Evolutionary conservation across 2,329 filamentous ascomycete genomes (phyloP).

Genomic region (Ophiobolus disseminans): DNA sequence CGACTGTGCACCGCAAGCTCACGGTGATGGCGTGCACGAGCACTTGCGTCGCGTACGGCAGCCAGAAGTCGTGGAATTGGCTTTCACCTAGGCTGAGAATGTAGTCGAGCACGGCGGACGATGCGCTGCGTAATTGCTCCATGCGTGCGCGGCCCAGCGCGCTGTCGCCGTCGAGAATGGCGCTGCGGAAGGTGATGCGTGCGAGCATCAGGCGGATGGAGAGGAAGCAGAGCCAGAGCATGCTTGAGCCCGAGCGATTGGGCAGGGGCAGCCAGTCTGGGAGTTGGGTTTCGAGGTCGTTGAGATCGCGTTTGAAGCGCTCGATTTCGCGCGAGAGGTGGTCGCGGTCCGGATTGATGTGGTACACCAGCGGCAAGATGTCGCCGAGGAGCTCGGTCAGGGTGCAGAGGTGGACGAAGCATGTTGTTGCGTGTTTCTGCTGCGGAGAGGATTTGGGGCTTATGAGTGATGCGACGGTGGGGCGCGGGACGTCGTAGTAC

Average conservation of each 20-base stretch:
- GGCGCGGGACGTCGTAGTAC: constrained; percentile 64
- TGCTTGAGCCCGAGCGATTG: constrained; percentile 42
- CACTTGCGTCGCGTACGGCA: constrained; percentile 58
- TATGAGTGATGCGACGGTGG: constrained; percentile 53
- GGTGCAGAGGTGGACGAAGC: constrained; percentile 61
- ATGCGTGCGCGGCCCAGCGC: constrained; percentile 40
- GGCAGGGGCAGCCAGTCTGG: constrained; percentile 44
- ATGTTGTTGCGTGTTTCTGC: constrained; percentile 57
- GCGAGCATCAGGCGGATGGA: constrained; percentile 50
- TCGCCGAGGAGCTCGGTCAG: constrained; percentile 54
- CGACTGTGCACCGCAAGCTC: constrained; percentile 59
- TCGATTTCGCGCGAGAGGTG: constrained; percentile 38
- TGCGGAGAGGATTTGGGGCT: constrained; percentile 44
- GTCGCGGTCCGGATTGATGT: constrained; percentile 39
- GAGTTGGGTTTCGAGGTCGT: constrained; percentile 43
- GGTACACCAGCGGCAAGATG: constrained; percentile 49
- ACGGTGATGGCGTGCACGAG: constrained; percentile 63
- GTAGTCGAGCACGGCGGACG: constrained; percentile 59
- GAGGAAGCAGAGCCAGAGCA: constrained; percentile 52
- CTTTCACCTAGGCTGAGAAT: constrained; percentile 55
- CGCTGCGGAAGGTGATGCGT: constrained; percentile 43
- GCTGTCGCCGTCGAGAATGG: constrained; percentile 34
- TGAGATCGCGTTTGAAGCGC: constrained; percentile 42
- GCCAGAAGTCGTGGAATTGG: constrained; percentile 62
- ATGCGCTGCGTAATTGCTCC: constrained; percentile 57